Evolutionary conservation across 2,329 filamentous ascomycete genomes (phyloP).

Genomic region (Sarocladiaceae sp.): DNA sequence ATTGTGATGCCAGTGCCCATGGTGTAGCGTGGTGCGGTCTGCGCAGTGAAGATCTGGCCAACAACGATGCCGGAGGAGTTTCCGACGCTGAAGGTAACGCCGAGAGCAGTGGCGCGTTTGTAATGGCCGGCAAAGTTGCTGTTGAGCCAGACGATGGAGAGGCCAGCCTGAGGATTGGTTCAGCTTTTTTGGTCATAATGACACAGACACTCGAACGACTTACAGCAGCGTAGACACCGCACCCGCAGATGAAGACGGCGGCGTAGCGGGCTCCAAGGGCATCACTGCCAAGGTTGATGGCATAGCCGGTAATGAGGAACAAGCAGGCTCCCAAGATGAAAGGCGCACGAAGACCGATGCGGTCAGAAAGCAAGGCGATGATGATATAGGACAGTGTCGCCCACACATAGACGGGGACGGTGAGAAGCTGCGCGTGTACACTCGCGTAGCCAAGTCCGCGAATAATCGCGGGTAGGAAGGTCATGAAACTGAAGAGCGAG

Average conservation of each 20-base stretch:
- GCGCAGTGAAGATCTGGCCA: conserved; percentile 34
- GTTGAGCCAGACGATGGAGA: conserved; percentile 41
- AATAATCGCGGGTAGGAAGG: conserved; percentile 49
- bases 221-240: background rate
- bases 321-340: conserved; percentile 18
- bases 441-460: conserved; percentile 33
- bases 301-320: conserved; percentile 22
- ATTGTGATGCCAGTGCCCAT: conserved; percentile 19
- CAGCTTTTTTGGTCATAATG: no score
- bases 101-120: conserved; percentile 38
- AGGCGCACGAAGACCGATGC: conserved; percentile 15
- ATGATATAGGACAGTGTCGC: conserved; percentile 18
- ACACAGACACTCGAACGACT: background rate
- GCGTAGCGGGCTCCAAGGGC: background rate
- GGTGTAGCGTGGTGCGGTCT: conserved; percentile 21
- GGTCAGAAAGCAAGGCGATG: conserved; percentile 21
- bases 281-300: conserved; percentile 11
- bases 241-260: background rate
- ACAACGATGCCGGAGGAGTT: conserved; percentile 43
- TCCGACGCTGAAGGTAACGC: conserved; percentile 38
- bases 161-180: conserved; percentile 19
- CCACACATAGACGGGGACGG: conserved; percentile 22
- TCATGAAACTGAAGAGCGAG: conserved; percentile 45
- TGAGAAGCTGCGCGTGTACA: conserved; percentile 25
- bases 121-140: conserved; percentile 41